Conservation (phyloP, 345 rosid genomes). For the Eucalyptus globulus region DNA sequence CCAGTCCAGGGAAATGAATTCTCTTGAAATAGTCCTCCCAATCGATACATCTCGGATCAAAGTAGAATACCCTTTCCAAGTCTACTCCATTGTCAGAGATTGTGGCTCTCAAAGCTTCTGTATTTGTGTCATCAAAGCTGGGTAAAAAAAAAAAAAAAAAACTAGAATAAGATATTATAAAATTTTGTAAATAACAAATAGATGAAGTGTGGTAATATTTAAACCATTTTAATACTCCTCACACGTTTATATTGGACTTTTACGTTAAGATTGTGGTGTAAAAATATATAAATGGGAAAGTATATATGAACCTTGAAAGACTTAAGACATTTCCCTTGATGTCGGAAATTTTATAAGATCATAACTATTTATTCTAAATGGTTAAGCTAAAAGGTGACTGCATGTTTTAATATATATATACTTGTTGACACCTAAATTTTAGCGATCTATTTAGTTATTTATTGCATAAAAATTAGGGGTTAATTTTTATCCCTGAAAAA, state of each 20-base stretch:
- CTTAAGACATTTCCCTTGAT: not conserved
- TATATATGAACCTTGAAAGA: not conserved
- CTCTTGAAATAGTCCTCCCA: conserved; percentile 48
- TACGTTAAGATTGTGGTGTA: not conserved
- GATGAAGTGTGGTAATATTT: not conserved
- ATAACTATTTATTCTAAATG: not conserved
- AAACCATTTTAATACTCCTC: not conserved
- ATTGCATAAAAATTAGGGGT: too few species aligned
- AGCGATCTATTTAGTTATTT: too few species aligned
- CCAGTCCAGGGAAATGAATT: conserved; percentile 38
- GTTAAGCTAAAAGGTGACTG: not conserved
- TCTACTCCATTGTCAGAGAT: not conserved
- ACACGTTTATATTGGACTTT: not conserved
- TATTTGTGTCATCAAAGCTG: conserved; percentile 32
- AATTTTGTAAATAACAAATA: not conserved
- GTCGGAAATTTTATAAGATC: not conserved
- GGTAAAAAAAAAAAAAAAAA: too few species aligned
- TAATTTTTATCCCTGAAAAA: too few species aligned
- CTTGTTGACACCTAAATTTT: too few species aligned
- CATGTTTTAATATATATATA: not conserved
- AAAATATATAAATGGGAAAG: not conserved
- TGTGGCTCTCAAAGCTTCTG: conserved; percentile 1
- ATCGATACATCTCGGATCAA: conserved; percentile 32
- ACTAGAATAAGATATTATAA: not conserved
- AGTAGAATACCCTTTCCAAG: conserved; percentile 3